Evolutionary conservation across 2,329 filamentous ascomycete species (phyloP).

Genomic region (Aspergillus calidoustus): DNA sequence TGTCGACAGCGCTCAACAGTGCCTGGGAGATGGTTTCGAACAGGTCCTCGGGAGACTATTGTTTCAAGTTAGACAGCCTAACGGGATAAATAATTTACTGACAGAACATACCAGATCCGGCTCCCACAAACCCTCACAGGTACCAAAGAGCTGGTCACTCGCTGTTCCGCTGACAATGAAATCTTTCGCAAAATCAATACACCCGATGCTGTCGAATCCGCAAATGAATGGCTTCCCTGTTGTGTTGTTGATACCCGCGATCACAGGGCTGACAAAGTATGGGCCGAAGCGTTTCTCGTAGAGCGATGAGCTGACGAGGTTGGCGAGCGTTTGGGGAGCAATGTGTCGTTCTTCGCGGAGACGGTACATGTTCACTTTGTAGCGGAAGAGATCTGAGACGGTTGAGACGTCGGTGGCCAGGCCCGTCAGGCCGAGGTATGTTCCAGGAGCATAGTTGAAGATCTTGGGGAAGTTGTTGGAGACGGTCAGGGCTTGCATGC

Average conservation of each 20-base stretch:
- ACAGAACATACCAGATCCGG: constrained; percentile 77
- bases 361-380: constrained; percentile 99
- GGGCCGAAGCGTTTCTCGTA: constrained; percentile 97
- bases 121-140: constrained; percentile 97
- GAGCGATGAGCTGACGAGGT: constrained; percentile 86
- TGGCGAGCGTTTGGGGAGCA: constrained; percentile 91
- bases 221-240: constrained; percentile 96
- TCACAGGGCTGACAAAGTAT: constrained; percentile 93
- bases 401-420: constrained; percentile 95
- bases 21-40: constrained; percentile 99
- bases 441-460: constrained; percentile 89
- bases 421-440: constrained; percentile 93
- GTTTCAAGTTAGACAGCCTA: constrained; percentile 5
- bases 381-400: constrained; percentile 95
- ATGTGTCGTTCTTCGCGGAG: constrained; percentile 97
- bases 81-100: background rate
- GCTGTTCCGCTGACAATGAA: constrained; percentile 98
- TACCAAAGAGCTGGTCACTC: constrained; percentile 97
- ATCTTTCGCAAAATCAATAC: constrained; percentile 99
- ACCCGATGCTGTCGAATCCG: constrained; percentile 98
- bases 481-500: constrained; percentile 93
- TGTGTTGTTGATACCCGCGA: constrained; percentile 93
- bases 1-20: constrained; percentile 91
- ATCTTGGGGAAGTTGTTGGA: constrained; percentile 99
- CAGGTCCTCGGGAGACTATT: constrained; percentile 76